Conservation (phyloP, 2,329 filamentous ascomycete genomes). For the Fusarium pseudograminearum region DNA sequence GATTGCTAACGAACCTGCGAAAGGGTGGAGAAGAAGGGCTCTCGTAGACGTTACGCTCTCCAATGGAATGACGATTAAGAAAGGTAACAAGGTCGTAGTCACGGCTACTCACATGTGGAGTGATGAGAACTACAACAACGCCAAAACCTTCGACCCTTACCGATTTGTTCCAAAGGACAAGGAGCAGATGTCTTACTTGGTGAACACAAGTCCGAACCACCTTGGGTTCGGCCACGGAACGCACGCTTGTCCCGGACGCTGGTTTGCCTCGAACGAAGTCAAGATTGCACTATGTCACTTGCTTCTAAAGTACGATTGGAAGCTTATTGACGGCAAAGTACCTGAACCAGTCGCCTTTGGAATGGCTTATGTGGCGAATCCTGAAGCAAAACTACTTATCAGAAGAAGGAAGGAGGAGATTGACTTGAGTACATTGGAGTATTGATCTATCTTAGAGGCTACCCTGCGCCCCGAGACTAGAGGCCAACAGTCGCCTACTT, state of each 20-base stretch:
- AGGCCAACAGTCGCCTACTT: no score
- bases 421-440: neutral
- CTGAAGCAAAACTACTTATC: neutral
- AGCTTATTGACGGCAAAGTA: neutral
- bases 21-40: neutral
- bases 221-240: slow-evolving; percentile 66
- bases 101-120: neutral
- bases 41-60: neutral
- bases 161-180: slow-evolving; percentile 57
- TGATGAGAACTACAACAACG: neutral
- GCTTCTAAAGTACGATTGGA: slow-evolving; percentile 61
- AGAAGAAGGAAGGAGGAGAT: neutral
- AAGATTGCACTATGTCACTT: slow-evolving; percentile 64
- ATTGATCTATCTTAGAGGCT: no score
- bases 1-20: accelerated
- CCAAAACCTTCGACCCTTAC: slow-evolving; percentile 57
- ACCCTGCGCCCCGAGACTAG: no score
- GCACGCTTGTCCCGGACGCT: slow-evolving; percentile 65
- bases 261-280: slow-evolving; percentile 65
- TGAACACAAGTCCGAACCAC: slow-evolving; percentile 62
- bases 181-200: slow-evolving; percentile 54
- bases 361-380: neutral
- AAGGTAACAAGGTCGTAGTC: neutral
- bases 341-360: neutral
- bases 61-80: slow-evolving; percentile 4